Percentiles rank a stretch among this genome's conserved stretches.
Conservation (phyloP, 768 basidiomycete genomes). For the Suillus alpinus region DNA sequence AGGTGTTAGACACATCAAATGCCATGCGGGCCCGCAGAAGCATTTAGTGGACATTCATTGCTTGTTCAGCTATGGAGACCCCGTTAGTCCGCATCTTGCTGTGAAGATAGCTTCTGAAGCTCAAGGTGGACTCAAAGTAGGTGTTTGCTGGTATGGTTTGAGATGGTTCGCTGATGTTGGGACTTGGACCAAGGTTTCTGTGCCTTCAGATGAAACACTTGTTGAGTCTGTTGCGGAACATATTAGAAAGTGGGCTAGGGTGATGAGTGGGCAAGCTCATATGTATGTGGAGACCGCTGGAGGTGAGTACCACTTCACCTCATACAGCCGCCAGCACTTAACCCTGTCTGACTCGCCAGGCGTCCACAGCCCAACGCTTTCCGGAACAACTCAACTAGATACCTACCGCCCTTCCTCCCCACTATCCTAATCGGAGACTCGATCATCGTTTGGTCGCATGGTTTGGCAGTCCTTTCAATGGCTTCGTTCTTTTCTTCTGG, state of each 20-base stretch:
- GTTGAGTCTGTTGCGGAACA: constrained; percentile 61
- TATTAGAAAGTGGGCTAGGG: constrained; percentile 51
- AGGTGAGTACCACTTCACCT: constrained; percentile 53
- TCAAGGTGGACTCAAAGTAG: constrained; percentile 30
- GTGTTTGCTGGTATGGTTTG: constrained; percentile 6
- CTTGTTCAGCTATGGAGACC: constrained; percentile 81
- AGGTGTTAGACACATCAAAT: constrained; percentile 58
- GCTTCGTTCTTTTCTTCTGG: too few species aligned
- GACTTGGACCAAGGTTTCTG: constrained; percentile 24
- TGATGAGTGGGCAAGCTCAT: constrained; percentile 36
- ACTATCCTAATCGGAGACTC: constrained; percentile 86
- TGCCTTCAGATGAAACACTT: constrained; percentile 64
- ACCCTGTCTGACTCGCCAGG: constrained; percentile 44
- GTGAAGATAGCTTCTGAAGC: constrained; percentile 46
- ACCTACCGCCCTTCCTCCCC: constrained; percentile 86
- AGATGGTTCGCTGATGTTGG: constrained; percentile 5
- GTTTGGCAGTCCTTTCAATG: too few species aligned
- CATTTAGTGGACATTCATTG: constrained; percentile 58
- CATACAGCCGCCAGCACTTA: background rate
- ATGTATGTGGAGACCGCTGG: constrained; percentile 95
- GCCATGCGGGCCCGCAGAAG: constrained; percentile 41
- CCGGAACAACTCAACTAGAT: constrained; percentile 81
- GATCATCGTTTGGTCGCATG: too few species aligned
- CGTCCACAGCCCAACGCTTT: constrained; percentile 86
- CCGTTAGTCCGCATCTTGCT: constrained; percentile 92